Conservation (phyloP, 495 filamentous ascomycete species). For the Parmelia sp. region DNA sequence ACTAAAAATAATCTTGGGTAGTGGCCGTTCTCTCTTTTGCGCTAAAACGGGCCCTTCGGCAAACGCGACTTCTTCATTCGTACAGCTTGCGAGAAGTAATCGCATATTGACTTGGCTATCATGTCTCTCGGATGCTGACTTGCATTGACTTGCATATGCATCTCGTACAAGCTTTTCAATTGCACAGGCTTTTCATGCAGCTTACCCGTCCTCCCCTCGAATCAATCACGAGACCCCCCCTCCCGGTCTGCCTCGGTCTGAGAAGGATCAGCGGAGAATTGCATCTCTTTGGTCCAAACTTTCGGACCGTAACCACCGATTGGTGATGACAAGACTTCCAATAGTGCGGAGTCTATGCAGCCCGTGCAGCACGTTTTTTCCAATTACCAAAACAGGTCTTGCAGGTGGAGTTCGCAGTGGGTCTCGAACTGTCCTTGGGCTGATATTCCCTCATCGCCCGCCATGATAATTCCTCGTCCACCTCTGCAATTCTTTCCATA, state of each 20-base stretch:
- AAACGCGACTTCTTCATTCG: neutral
- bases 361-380: neutral
- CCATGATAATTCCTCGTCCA: neutral
- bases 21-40: neutral
- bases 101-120: no score
- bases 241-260: neutral
- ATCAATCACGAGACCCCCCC: neutral
- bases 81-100: neutral
- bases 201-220: neutral
- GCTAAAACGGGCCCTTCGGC: neutral
- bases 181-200: neutral
- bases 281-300: neutral
- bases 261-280: neutral
- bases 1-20: slow-evolving; percentile 6
- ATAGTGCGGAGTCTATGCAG: neutral
- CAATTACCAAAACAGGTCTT: neutral
- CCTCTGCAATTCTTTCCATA: neutral
- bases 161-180: neutral
- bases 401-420: neutral
- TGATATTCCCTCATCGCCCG: slow-evolving; percentile 2
- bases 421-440: neutral
- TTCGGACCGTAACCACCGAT: neutral
- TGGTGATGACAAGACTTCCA: neutral
- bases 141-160: slow-evolving; percentile 4
- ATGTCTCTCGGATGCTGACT: no score